phyloP scores from a whole-genome alignment of 345 rosid genomes.

The Gossypium sturtianum region DNA sequence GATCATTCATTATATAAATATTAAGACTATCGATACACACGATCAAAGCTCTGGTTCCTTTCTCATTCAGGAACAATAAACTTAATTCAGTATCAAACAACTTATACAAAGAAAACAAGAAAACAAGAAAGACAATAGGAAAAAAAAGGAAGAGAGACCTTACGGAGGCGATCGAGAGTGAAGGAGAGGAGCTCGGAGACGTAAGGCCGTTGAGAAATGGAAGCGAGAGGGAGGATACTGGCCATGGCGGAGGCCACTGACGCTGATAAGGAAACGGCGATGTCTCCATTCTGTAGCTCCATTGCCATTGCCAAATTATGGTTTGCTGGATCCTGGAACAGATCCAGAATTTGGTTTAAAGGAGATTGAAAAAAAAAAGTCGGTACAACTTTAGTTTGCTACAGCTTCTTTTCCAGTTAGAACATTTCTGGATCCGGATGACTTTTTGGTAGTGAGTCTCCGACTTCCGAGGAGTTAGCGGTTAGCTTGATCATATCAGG shows the following conservation, averaged over 20 bases:
- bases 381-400: neutral
- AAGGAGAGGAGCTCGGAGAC: conserved; percentile 89
- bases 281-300: too few species aligned
- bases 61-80: neutral
- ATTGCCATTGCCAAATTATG: conserved; percentile 48
- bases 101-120: neutral
- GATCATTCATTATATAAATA: too few species aligned
- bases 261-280: neutral
- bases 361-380: neutral
- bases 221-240: conserved; percentile 65
- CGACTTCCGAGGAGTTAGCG: neutral
- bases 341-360: neutral
- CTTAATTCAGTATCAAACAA: neutral
- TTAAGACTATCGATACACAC: too few species aligned
- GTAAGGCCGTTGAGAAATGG: conserved; percentile 83
- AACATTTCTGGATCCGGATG: neutral
- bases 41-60: conserved; percentile 98
- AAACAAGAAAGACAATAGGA: conserved; percentile 1
- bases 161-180: conserved; percentile 45
- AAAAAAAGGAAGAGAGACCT: conserved; percentile 35
- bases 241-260: conserved; percentile 30
- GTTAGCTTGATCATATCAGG: neutral
- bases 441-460: neutral
- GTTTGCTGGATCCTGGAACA: neutral
- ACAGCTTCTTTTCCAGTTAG: neutral